Conservation (phyloP, 495 filamentous ascomycete genomes). For the Trichodelitschia bisporula region DNA sequence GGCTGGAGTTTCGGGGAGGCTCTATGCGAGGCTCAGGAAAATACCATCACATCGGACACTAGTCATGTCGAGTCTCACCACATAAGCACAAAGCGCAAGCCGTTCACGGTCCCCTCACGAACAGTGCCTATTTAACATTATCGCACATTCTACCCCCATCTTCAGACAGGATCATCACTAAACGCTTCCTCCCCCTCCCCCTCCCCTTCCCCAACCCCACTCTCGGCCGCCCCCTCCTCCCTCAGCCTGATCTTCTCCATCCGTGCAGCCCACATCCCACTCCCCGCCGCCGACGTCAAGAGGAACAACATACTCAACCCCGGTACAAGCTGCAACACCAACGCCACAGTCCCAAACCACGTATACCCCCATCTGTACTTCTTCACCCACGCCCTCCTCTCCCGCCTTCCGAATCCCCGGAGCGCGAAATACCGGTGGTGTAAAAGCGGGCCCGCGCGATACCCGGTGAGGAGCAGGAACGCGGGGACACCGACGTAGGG, state of each 20-base stretch:
- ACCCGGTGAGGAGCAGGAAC: constrained; percentile 37
- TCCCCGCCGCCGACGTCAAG: constrained; percentile 36
- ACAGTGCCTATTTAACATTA: too few relatives aligned
- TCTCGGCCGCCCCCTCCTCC: too few relatives aligned
- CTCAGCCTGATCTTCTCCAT: constrained; percentile 30
- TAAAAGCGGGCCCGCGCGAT: constrained; percentile 37
- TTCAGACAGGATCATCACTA: too few relatives aligned
- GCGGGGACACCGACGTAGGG: constrained; percentile 36
- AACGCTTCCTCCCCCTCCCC: too few relatives aligned
- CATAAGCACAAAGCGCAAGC: too few relatives aligned
- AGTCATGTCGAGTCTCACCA: too few relatives aligned
- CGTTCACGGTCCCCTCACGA: too few relatives aligned
- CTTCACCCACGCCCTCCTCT: constrained; percentile 28
- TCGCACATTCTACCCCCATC: too few relatives aligned
- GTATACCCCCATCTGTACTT: constrained; percentile 32
- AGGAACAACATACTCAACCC: constrained; percentile 42
- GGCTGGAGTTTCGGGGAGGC: too few relatives aligned
- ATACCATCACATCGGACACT: too few relatives aligned
- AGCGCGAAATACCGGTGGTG: constrained; percentile 44
- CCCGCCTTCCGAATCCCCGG: constrained; percentile 27
- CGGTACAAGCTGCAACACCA: constrained; percentile 36
- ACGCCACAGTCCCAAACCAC: constrained; percentile 37
- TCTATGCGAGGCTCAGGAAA: too few relatives aligned
- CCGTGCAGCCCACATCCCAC: constrained; percentile 35
- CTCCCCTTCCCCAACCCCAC: too few relatives aligned